Percentiles rank a stretch among this genome's conserved stretches.
Evolutionary conservation across 495 filamentous ascomycete genomes (phyloP).

Genomic region (Xylaria nigripes): DNA sequence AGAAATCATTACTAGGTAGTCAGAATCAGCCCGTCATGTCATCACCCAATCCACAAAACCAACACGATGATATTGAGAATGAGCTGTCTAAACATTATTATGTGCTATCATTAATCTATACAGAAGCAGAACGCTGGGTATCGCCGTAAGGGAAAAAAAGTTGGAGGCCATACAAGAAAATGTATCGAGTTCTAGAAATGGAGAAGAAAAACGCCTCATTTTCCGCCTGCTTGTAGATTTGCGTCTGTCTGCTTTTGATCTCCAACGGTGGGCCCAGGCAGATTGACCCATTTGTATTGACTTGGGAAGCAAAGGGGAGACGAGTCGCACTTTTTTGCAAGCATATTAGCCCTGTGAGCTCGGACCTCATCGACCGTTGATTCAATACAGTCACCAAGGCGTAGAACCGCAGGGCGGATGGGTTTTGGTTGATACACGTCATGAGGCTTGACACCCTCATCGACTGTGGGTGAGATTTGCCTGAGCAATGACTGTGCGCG

Average conservation of each 20-base stretch:
- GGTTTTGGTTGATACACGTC: not conserved
- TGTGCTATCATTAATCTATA: not conserved
- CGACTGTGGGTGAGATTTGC: not conserved
- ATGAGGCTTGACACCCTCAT: not conserved
- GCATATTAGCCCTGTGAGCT: too few species aligned
- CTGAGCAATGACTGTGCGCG: not conserved
- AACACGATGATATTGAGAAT: not conserved
- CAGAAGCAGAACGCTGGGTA: slow-evolving; percentile 1
- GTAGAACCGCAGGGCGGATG: not conserved
- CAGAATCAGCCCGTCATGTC: not conserved
- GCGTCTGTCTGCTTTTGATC: too few species aligned
- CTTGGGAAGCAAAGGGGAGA: too few species aligned
- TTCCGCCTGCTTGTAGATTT: not conserved
- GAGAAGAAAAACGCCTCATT: not conserved
- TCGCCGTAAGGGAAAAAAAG: not conserved
- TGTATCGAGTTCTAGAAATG: not conserved
- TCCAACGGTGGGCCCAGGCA: too few species aligned
- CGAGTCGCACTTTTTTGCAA: too few species aligned
- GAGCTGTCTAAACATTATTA: not conserved
- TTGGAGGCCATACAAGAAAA: not conserved
- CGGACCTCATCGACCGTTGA: not conserved
- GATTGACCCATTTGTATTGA: too few species aligned
- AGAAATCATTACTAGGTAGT: not conserved
- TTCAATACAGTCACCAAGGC: not conserved
- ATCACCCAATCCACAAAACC: not conserved